These are phyloP conservation scores for Ophiostoma montium DNA, from an alignment of 2,329 filamentous ascomycete genomes.

Conservation along the genomic window DNA sequence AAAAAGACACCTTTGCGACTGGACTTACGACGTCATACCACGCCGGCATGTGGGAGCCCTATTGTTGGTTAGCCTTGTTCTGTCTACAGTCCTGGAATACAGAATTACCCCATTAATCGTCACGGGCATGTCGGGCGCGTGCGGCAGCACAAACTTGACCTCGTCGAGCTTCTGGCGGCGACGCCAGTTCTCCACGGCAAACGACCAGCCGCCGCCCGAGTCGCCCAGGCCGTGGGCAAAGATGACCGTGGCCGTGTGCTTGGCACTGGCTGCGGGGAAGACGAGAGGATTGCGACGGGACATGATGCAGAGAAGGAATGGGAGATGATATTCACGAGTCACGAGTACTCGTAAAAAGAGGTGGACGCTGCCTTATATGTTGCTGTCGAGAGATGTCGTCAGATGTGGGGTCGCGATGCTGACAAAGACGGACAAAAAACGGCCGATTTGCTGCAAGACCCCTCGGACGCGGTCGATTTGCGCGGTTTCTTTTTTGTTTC, in stretches of 20 bases:
- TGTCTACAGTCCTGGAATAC: background rate
- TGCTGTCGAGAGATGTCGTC: no score
- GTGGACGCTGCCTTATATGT: no score
- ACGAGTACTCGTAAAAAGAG: no score
- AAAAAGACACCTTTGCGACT: background rate
- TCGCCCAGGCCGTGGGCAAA: conserved; percentile 89
- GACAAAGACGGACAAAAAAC: no score
- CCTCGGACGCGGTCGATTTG: no score
- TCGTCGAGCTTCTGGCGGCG: conserved; percentile 67
- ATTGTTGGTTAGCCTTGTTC: background rate
- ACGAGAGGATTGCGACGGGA: conserved; percentile 38
- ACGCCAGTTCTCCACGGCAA: conserved; percentile 77
- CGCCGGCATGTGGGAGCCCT: conserved; percentile 66
- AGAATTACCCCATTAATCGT: conserved; percentile 45
- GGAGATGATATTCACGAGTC: no score
- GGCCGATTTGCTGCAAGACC: no score
- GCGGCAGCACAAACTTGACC: conserved; percentile 87
- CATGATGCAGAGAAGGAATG: conserved; percentile 1
- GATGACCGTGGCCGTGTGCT: conserved; percentile 89
- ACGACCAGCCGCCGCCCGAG: conserved; percentile 63
- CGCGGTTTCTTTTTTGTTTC: no score
- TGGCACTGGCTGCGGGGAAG: conserved; percentile 56
- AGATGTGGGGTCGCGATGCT: no score
- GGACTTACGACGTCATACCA: conserved; percentile 65
- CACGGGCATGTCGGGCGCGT: conserved; percentile 76